These are phyloP conservation scores for Grosmannia serpens DNA, from an alignment of 2,329 filamentous ascomycete species.

Conservation along the genomic window DNA sequence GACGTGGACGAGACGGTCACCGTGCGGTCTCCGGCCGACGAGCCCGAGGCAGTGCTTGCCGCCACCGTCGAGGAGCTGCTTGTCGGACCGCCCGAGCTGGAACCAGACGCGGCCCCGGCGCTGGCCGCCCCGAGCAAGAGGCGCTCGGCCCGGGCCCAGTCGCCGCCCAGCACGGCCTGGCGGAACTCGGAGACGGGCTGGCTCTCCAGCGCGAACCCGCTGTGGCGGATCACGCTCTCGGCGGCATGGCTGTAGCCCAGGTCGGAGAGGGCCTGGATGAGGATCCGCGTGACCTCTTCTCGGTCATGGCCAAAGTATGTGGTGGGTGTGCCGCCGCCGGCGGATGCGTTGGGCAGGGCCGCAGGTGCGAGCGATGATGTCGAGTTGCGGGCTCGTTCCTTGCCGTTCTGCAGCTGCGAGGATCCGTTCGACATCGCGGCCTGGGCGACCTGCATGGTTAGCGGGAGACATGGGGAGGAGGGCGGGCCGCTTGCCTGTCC, in stretches of 20 bases:
- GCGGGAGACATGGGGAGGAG: not conserved
- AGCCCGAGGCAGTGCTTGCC: not conserved
- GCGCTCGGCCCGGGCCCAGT: constrained; percentile 76
- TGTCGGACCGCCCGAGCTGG: not conserved
- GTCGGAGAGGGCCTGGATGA: constrained; percentile 84
- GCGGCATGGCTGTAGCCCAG: constrained; percentile 78
- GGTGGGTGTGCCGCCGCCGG: not conserved
- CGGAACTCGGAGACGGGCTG: constrained; percentile 78
- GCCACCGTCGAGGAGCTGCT: not conserved
- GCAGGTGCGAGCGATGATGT: not conserved
- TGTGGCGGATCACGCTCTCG: constrained; percentile 62
- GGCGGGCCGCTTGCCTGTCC: not conserved
- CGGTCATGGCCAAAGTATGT: constrained; percentile 75
- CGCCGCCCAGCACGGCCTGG: constrained; percentile 64
- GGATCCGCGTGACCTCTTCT: constrained; percentile 82
- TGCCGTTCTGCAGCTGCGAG: constrained; percentile 21
- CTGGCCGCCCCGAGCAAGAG: constrained; percentile 49
- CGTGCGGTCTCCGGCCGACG: not conserved
- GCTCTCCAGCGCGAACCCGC: constrained; percentile 79
- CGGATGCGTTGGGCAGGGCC: not conserved
- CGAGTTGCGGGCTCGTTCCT: constrained; percentile 7
- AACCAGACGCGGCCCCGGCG: constrained; percentile 8
- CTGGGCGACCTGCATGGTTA: not conserved
- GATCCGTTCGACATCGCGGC: constrained; percentile 42
- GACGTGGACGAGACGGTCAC: not conserved